phyloP scores from a whole-genome alignment of 2,329 filamentous ascomycete genomes.

The Cyclaneusma minus region DNA sequence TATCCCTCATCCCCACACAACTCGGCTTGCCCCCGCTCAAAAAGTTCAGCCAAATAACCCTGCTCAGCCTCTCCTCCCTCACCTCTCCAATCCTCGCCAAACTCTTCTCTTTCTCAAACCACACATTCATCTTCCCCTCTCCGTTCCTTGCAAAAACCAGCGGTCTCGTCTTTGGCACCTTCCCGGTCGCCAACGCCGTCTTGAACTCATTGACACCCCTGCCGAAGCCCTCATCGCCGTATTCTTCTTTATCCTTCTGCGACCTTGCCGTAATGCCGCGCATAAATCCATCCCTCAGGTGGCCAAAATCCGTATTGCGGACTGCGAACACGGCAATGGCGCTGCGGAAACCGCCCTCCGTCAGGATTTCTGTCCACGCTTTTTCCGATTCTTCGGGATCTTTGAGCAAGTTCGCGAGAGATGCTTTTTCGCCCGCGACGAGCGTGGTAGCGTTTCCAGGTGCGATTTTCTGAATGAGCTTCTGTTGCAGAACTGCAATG shows the following conservation, averaged over 20 bases:
- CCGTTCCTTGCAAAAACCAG: conserved; percentile 56
- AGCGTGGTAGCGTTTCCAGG: conserved; percentile 61
- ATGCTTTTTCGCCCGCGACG: conserved; percentile 66
- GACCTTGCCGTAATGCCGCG: conserved; percentile 66
- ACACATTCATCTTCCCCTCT: conserved; percentile 48
- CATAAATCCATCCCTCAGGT: conserved; percentile 83
- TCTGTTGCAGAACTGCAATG: conserved; percentile 63
- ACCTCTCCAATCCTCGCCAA: conserved; percentile 51
- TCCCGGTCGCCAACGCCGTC: conserved; percentile 63
- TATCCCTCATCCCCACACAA: conserved; percentile 66
- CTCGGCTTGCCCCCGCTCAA: conserved; percentile 75
- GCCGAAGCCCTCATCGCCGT: conserved; percentile 64
- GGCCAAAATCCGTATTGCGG: conserved; percentile 87
- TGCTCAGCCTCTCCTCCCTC: conserved; percentile 62
- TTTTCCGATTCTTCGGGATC: conserved; percentile 54
- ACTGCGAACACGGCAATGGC: conserved; percentile 75
- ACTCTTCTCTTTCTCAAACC: conserved; percentile 43
- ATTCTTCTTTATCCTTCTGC: conserved; percentile 34
- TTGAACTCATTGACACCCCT: conserved; percentile 64
- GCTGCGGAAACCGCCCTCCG: conserved; percentile 52
- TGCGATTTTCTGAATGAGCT: conserved; percentile 62
- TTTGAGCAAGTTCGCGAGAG: conserved; percentile 51
- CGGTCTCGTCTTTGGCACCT: conserved; percentile 66
- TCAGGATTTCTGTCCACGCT: conserved; percentile 60
- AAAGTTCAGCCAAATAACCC: conserved; percentile 80